These are phyloP conservation scores for Pichia sp. DNA, from an alignment of 1,139 yeast species.

Conservation along the genomic window DNA sequence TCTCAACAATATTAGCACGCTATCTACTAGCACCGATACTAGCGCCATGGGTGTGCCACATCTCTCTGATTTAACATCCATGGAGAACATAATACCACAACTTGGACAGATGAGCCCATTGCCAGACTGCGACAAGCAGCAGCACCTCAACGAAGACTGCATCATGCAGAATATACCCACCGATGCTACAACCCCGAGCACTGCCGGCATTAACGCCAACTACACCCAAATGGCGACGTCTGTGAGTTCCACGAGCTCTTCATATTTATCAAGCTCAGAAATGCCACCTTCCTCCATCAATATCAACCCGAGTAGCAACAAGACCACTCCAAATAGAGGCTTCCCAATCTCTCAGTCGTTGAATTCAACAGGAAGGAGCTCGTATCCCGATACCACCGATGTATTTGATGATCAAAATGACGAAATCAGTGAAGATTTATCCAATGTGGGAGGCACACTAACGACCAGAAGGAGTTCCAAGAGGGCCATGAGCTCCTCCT, in stretches of 20 bases:
- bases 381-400: not conserved
- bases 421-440: not conserved
- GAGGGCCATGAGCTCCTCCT: constrained; percentile 30
- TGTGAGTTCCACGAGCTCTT: constrained; percentile 5
- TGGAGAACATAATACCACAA: too few species aligned
- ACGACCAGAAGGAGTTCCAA: constrained; percentile 22
- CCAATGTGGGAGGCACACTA: not conserved
- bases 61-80: too few species aligned
- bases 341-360: constrained; percentile 1
- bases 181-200: too few species aligned
- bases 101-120: too few species aligned
- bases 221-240: constrained; percentile 1
- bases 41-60: too few species aligned
- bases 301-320: not conserved
- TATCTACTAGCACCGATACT: too few species aligned
- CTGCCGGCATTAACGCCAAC: not conserved
- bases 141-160: too few species aligned
- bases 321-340: not conserved
- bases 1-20: too few species aligned
- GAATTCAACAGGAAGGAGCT: not conserved
- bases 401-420: constrained; percentile 8
- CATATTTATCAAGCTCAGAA: constrained; percentile 1
- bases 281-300: constrained; percentile 3
- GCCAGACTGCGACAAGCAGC: too few species aligned
- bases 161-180: too few species aligned